Evolutionary conservation across 495 filamentous ascomycete species (phyloP).

Genomic region (Aspergillus diversus): DNA sequence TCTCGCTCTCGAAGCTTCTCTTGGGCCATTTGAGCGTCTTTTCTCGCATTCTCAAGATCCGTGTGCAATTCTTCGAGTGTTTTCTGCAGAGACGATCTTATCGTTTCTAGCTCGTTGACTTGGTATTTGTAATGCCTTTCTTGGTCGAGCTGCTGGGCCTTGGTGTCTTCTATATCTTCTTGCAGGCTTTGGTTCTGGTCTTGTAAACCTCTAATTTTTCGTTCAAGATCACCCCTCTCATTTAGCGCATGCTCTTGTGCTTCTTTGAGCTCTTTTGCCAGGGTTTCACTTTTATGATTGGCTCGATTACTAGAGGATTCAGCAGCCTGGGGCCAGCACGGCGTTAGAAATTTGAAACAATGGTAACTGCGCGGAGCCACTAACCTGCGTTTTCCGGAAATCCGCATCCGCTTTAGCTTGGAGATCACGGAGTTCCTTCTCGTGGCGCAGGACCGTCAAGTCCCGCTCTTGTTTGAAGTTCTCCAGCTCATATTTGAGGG

Average conservation of each 20-base stretch:
- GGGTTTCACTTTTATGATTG: conserved; percentile 68
- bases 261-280: conserved; percentile 73
- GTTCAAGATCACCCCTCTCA: conserved; percentile 72
- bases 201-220: conserved; percentile 67
- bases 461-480: conserved; percentile 85
- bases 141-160: conserved; percentile 68
- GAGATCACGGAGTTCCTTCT: conserved; percentile 78
- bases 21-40: conserved; percentile 65
- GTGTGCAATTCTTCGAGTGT: conserved; percentile 71
- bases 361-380: conserved; percentile 3
- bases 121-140: conserved; percentile 72
- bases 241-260: conserved; percentile 65
- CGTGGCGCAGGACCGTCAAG: conserved; percentile 70
- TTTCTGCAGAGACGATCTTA: conserved; percentile 67
- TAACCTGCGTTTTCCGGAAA: conserved; percentile 76
- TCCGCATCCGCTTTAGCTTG: conserved; percentile 79
- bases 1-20: conserved; percentile 69
- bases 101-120: conserved; percentile 69
- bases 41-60: conserved; percentile 68
- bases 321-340: conserved; percentile 46
- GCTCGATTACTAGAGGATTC: conserved; percentile 72
- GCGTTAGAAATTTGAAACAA: conserved; percentile 17
- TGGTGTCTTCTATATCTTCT: conserved; percentile 78
- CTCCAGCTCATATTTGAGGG: conserved; percentile 71
- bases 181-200: conserved; percentile 71